A percentile compares a stretch with the other conserved stretches of the same genome.
phyloP scores from a whole-genome alignment of 108 stramenopile species.

The Discostella pseudostelligera region DNA sequence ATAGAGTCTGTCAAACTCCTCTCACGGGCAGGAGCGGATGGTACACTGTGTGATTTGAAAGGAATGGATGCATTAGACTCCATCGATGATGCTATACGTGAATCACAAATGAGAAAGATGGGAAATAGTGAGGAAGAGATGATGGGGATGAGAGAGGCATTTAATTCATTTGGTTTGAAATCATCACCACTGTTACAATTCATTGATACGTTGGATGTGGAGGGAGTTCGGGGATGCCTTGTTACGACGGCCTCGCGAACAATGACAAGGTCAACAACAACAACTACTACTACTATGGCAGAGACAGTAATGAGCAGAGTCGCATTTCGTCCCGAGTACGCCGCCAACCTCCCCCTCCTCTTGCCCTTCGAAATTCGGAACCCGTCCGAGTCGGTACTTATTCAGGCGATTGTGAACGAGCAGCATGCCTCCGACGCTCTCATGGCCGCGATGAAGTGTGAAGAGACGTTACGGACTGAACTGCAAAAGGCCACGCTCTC shows the following conservation, averaged over 20 bases:
- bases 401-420: slow-evolving; percentile 13
- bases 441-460: not conserved
- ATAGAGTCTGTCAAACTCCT: slow-evolving; percentile 45
- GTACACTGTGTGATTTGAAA: slow-evolving; percentile 32
- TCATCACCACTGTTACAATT: not conserved
- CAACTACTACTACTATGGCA: too few species aligned
- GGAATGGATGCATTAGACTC: slow-evolving; percentile 47
- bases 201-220: slow-evolving; percentile 5
- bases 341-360: slow-evolving; percentile 6
- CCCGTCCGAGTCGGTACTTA: slow-evolving; percentile 1
- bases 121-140: slow-evolving; percentile 22
- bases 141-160: slow-evolving; percentile 23
- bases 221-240: slow-evolving; percentile 1
- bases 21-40: slow-evolving; percentile 55
- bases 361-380: not conserved
- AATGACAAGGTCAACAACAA: not conserved
- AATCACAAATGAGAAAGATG: slow-evolving; percentile 20
- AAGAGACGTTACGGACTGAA: slow-evolving; percentile 15
- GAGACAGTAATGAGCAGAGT: too few species aligned
- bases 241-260: too few species aligned
- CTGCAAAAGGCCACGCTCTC: slow-evolving; percentile 14
- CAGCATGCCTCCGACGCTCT: slow-evolving; percentile 2
- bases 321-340: not conserved
- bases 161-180: slow-evolving; percentile 1
- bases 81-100: slow-evolving; percentile 22